phyloP scores from a whole-genome alignment of 495 filamentous ascomycete genomes.

The Daldinia loculata region DNA sequence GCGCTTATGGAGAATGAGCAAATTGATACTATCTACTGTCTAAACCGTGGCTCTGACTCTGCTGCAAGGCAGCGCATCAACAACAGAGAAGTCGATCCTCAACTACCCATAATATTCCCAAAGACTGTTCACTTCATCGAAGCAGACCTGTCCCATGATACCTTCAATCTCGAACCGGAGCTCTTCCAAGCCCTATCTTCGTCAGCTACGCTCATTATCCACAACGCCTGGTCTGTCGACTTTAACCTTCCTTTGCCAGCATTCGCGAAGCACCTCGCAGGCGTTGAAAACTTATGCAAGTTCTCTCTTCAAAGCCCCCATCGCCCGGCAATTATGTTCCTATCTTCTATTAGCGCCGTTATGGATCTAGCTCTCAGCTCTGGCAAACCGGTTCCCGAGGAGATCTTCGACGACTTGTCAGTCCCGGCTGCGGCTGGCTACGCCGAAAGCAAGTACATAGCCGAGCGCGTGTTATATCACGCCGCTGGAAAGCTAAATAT shows the following conservation, averaged over 20 bases:
- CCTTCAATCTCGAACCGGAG: slow-evolving; percentile 51
- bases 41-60: background rate
- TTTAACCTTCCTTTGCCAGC: slow-evolving; percentile 63
- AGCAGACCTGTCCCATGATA: slow-evolving; percentile 53
- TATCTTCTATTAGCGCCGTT: background rate
- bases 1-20: background rate
- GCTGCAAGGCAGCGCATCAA: background rate
- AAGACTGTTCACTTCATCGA: slow-evolving; percentile 57
- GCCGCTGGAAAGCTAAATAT: background rate
- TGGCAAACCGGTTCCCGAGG: background rate
- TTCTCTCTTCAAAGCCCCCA: background rate
- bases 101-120: background rate
- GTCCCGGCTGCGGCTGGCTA: background rate
- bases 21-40: slow-evolving; percentile 1
- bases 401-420: background rate
- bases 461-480: background rate
- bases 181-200: slow-evolving; percentile 44
- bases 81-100: background rate
- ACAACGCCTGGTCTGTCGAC: slow-evolving; percentile 70
- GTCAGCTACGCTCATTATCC: slow-evolving; percentile 51
- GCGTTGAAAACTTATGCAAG: background rate
- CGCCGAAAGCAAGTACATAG: background rate
- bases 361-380: background rate
- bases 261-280: slow-evolving; percentile 54
- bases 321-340: background rate